Conservation (phyloP, 179 eudicot genomes). For the Kewa caespitosa region DNA sequence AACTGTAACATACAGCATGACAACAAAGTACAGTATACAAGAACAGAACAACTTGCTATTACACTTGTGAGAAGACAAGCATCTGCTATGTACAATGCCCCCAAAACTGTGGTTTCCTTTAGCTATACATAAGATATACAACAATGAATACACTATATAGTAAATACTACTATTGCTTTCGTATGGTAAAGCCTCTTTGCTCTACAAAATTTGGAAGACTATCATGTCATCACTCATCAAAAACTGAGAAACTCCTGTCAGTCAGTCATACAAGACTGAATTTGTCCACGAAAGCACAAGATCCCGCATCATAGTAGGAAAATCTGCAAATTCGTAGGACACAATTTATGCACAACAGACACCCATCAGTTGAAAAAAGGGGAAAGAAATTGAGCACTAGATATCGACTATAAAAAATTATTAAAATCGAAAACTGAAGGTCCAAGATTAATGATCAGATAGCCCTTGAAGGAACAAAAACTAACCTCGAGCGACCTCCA, state of each 20-base stretch:
- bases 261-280: constrained; percentile 58
- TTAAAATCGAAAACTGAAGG: not conserved
- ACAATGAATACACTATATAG: constrained; percentile 5
- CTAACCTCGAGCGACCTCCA: constrained; percentile 77
- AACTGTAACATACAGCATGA: not conserved
- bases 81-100: constrained; percentile 22
- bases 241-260: not conserved
- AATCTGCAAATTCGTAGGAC: constrained; percentile 43
- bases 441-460: not conserved
- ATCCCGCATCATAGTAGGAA: constrained; percentile 82
- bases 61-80: constrained; percentile 6
- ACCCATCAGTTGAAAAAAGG: not conserved
- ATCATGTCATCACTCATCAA: constrained; percentile 1
- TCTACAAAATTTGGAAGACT: constrained; percentile 25
- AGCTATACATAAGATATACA: constrained; percentile 21
- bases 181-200: constrained; percentile 19
- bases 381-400: too few relatives aligned
- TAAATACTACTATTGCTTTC: not conserved
- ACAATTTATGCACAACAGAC: not conserved
- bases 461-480: not conserved
- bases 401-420: too few relatives aligned
- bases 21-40: not conserved
- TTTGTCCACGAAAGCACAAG: constrained; percentile 83
- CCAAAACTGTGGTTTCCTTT: constrained; percentile 26
- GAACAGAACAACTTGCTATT: not conserved